Base-by-base conservation (phyloP, 2,329 filamentous ascomycete species). In the Penicillium frequentans region DNA sequence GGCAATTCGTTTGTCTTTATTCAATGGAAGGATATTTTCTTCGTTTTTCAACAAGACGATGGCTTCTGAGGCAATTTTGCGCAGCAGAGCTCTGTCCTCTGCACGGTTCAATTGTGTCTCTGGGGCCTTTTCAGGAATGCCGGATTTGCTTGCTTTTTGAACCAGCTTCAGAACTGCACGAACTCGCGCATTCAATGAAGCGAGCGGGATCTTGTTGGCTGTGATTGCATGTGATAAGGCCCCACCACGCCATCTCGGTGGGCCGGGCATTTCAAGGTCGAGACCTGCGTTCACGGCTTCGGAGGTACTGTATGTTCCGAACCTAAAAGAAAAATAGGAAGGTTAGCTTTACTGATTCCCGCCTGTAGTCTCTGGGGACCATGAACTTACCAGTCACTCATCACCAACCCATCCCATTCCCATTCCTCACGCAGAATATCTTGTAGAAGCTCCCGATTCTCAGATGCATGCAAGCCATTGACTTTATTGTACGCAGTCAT, bases 41-140 rank as follows among this genome's bases (percentile, higher is more conserved):
- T 89, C 81, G 66, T 92, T 92, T 74, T 91, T 90, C 26, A 91
- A 75, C 10, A 91, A 77, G 1, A 91, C 88, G 19, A 90, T 85
- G 16, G 84, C 84, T 67, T 90, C 86, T 13, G 84, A 82, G 45
- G 85, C 87, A 29, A 88, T 79, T 60, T 80, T 78, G n/a, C 88
- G 80, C 8, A 90, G 80, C 45, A 90, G 76, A 14, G 78, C 80
- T 1, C 84, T 81, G 37, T 84, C 84, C 67, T 87, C 82, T 0
- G 81, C 78, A 0, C 82, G 87, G 66, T 90, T 75, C 16, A 78
- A 75, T 0, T 75, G 78, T 45, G 68, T 72, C 67, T 86, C 84
- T 0, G 79, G 77, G 0, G 81, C 82, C 35, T 79, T 74, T 67
- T 85, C 82, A 3, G 79, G 74, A 9, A 87, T 77, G 0, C 79